A percentile compares a stretch with the other conserved stretches of the same genome.
phyloP scores from a whole-genome alignment of 441 rosid genomes.

The Erodium chrysanthum region DNA sequence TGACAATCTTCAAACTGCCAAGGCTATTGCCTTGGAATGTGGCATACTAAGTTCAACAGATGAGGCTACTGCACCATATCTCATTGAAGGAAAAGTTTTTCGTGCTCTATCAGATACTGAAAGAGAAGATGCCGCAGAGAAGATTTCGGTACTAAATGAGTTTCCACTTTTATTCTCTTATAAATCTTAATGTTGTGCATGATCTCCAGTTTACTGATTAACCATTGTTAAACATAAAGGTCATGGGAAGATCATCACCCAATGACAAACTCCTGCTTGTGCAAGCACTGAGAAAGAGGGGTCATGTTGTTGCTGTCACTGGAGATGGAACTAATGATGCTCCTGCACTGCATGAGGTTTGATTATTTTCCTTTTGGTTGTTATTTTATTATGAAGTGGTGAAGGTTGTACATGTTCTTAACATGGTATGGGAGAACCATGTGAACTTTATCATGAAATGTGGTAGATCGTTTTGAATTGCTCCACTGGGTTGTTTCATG shows the following conservation, averaged over 20 bases:
- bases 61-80: conserved; percentile 42
- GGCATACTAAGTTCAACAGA: conserved; percentile 57
- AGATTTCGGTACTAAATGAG: conserved; percentile 44
- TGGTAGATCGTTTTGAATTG: not conserved
- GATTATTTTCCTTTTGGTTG: not conserved
- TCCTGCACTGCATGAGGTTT: conserved; percentile 93
- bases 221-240: conserved; percentile 35
- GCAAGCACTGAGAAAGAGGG: conserved; percentile 65
- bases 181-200: not conserved
- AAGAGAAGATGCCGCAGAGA: conserved; percentile 58
- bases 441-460: not conserved
- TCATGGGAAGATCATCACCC: conserved; percentile 94
- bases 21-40: conserved; percentile 91
- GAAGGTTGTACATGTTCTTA: not conserved
- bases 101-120: conserved; percentile 44
- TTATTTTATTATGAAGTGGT: not conserved
- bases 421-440: not conserved
- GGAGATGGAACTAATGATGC: conserved; percentile 99
- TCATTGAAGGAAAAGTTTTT: conserved; percentile 77
- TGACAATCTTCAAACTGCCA: conserved; percentile 83
- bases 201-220: not conserved
- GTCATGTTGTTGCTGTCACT: conserved; percentile 91
- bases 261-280: conserved; percentile 89
- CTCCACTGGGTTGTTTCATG: not conserved
- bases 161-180: not conserved